These are phyloP conservation scores for Tricholoma matsutake DNA, from an alignment of 768 basidiomycete species.

Conservation along the genomic window DNA sequence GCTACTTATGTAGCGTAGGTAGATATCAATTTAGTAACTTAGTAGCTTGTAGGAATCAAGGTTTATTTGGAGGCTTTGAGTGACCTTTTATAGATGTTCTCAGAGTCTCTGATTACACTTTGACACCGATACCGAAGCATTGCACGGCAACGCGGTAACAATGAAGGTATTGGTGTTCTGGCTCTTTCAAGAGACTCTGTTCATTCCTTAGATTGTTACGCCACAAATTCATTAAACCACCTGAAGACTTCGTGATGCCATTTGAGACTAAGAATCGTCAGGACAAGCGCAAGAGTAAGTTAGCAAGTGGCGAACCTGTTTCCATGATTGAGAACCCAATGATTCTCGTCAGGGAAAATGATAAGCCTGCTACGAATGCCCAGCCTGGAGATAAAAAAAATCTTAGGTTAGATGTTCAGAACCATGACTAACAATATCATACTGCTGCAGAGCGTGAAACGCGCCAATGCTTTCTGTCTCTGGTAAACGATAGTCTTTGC, in stretches of 20 bases:
- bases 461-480: slow-evolving; percentile 82
- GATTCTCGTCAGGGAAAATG: slow-evolving; percentile 89
- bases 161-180: not conserved
- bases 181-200: not conserved
- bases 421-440: slow-evolving; percentile 24
- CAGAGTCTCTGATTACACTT: not conserved
- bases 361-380: slow-evolving; percentile 74
- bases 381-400: slow-evolving; percentile 37
- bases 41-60: no score
- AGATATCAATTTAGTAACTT: not conserved
- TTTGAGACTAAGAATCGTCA: slow-evolving; percentile 57
- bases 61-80: no score
- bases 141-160: no score
- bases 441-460: slow-evolving; percentile 87
- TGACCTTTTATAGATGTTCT: no score
- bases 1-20: no score
- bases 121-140: no score
- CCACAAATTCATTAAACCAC: slow-evolving; percentile 79
- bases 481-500: slow-evolving; percentile 85
- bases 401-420: not conserved
- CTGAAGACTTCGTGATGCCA: slow-evolving; percentile 95
- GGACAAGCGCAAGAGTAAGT: not conserved
- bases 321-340: slow-evolving; percentile 83
- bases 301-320: slow-evolving; percentile 49
- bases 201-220: slow-evolving; percentile 21